phyloP scores from a whole-genome alignment of 768 basidiomycete species.

The Leccinum obscurum region DNA sequence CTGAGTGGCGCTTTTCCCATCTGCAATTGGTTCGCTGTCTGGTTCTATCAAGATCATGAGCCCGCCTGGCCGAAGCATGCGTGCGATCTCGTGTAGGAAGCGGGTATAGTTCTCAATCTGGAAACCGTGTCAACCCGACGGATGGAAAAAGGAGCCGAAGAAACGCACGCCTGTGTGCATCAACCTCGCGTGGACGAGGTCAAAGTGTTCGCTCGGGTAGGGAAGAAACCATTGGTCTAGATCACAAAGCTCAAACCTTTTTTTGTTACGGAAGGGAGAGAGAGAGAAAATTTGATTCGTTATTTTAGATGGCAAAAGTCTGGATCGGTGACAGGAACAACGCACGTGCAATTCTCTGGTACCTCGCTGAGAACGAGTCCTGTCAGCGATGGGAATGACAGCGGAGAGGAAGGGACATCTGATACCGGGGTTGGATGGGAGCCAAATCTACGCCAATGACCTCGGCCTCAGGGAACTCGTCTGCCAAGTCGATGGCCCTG shows the following conservation, averaged over 20 bases:
- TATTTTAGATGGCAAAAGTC: not conserved
- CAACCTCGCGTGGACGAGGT: slow-evolving; percentile 69
- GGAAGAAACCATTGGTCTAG: slow-evolving; percentile 60
- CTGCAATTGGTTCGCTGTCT: slow-evolving; percentile 51
- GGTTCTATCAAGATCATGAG: slow-evolving; percentile 67
- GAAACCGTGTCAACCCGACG: slow-evolving; percentile 11
- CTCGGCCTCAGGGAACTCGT: slow-evolving; percentile 66
- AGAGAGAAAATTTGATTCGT: not conserved
- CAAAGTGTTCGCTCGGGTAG: slow-evolving; percentile 62
- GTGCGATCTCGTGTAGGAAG: slow-evolving; percentile 59
- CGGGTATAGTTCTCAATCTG: slow-evolving; percentile 65
- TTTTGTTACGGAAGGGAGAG: not conserved
- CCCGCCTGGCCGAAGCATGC: slow-evolving; percentile 70
- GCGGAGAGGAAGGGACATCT: slow-evolving; percentile 2
- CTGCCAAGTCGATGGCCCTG: slow-evolving; percentile 74
- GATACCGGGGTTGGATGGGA: slow-evolving; percentile 69
- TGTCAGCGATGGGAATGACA: slow-evolving; percentile 14
- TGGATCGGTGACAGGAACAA: slow-evolving; percentile 12
- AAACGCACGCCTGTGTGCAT: slow-evolving; percentile 56
- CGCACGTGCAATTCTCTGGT: slow-evolving; percentile 74
- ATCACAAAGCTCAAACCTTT: slow-evolving; percentile 72
- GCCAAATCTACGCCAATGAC: slow-evolving; percentile 72
- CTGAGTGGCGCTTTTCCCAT: slow-evolving; percentile 42
- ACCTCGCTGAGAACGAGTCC: slow-evolving; percentile 46
- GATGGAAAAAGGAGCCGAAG: slow-evolving; percentile 5